Evolutionary conservation across 371 early-diverging fungal genomes (phyloP), one percentile per base, ranked within the genome.

Genomic region (Blakeslea trispora): DNA sequence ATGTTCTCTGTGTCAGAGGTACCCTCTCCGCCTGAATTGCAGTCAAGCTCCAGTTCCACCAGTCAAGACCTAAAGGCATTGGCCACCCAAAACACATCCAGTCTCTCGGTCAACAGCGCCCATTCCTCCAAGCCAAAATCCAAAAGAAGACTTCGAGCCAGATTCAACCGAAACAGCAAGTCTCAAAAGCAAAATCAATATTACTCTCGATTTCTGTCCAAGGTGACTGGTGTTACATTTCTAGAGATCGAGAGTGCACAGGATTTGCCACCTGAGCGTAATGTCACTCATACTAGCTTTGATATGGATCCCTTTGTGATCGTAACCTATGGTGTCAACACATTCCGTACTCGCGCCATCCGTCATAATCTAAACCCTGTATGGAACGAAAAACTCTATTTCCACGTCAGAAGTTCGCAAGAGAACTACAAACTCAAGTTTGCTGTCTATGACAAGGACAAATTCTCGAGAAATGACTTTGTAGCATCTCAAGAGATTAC

Each of bases 231-330:
- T 3, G 73, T 87, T 1, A 75, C 77, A 10, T 87, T 82, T 55
- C 58, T 89, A 44, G 90, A 89, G 53, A 71, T 87, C 10, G 77
- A 76, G 15, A 73, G 80, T 22, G 88, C 90, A 13, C 71, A 72
- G 2, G 80, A 86, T 48, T 65, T 89, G 2, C 90, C 90, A 0
- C 75, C 82, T 9, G 81, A 79, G 31, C 75, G 60, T 58, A 84
- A 83, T 49, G 70, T 77, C 47, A 83, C 82, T 9, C 69, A 86
- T 14, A 83, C 84, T 3, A 76, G 83, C 0, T 90, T 88, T 64
- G 89, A 92, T 58, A 91, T 89, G 84, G 92, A 94, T 64, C 91
- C 94, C 0, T 94, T 92, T 77, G 91, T 89, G 1, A 82, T 91
- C 41, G 76, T 85, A n/a, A 81, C 83, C 3, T 87, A 86, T 57